Evolutionary conservation across 1,139 yeast species (phyloP).

Genomic region (Arxiozyma bovina): DNA sequence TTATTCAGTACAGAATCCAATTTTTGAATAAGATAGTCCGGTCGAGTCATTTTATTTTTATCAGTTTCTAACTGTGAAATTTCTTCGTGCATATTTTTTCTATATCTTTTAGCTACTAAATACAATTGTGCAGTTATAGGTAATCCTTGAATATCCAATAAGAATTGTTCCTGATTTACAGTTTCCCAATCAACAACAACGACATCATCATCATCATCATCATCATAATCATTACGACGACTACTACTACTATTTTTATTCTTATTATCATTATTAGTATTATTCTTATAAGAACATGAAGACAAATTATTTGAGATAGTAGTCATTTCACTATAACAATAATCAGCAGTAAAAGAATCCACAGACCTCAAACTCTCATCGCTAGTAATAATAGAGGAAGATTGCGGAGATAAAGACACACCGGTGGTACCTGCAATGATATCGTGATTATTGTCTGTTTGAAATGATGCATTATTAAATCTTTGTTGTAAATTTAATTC

Average conservation of each 20-base stretch:
- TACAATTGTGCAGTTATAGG: constrained; percentile 1
- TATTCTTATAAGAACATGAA: not conserved
- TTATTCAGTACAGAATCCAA: constrained; percentile 20
- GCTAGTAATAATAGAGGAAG: not conserved
- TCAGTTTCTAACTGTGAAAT: constrained; percentile 7
- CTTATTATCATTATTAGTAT: not conserved
- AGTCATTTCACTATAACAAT: not conserved
- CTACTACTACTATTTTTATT: not conserved
- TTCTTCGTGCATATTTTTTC: constrained; percentile 11
- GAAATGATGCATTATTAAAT: not conserved
- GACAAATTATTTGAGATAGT: not conserved
- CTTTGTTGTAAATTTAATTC: constrained; percentile 34
- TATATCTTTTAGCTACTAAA: constrained; percentile 11
- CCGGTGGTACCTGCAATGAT: not conserved
- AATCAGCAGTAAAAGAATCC: constrained; percentile 4
- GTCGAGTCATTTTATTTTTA: constrained; percentile 2
- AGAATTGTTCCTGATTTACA: not conserved
- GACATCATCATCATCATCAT: not conserved
- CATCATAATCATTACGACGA: not conserved
- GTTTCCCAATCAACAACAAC: not conserved
- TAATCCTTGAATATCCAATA: not conserved
- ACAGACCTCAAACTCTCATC: not conserved
- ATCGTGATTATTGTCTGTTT: not conserved
- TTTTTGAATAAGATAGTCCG: constrained; percentile 8
- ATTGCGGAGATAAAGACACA: not conserved